Evolutionary conservation across 257 asterid species (phyloP).

Genomic region (Solanum chaucha): DNA sequence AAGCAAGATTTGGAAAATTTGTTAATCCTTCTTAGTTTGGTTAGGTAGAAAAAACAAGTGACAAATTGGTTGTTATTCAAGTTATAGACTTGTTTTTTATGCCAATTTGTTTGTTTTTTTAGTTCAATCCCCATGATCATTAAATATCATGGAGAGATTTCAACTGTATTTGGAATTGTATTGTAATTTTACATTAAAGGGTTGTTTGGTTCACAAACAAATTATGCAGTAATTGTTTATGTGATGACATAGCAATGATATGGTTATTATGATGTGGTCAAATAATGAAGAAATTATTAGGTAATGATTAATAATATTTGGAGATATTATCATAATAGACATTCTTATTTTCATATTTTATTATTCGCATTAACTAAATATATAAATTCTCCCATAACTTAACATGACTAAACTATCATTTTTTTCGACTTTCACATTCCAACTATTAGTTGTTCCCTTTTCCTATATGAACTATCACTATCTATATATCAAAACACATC

Average conservation of each 20-base stretch:
- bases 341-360: neutral
- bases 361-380: too few relatives aligned
- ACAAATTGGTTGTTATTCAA: neutral
- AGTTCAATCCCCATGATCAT: neutral
- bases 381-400: too few relatives aligned
- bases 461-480: neutral
- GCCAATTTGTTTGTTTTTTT: neutral
- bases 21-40: neutral
- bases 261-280: neutral
- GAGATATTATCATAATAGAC: neutral
- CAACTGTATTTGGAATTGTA: neutral
- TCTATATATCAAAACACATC: neutral
- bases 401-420: neutral
- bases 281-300: neutral
- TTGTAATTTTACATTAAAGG: neutral
- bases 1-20: neutral
- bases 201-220: neutral
- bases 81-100: neutral
- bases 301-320: neutral
- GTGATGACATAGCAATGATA: neutral
- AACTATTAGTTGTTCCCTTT: neutral
- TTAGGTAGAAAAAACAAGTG: neutral
- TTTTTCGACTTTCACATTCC: rapidly evolving
- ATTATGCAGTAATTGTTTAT: neutral
- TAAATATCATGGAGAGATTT: neutral